Conservation (phyloP, 805 yeast species). For the Priceomyces carsonii region DNA sequence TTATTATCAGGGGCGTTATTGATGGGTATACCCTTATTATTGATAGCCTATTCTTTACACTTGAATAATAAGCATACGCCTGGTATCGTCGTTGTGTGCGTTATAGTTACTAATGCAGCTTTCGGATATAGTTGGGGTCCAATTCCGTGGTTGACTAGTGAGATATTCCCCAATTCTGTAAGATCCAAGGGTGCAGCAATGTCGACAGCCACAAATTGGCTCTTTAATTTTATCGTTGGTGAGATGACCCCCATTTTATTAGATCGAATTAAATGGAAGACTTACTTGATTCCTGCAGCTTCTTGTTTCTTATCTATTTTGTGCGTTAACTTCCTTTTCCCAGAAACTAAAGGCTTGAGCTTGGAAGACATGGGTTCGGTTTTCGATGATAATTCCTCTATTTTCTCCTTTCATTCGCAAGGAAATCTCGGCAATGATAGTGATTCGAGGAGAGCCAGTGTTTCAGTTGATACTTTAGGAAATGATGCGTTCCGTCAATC, state of each 20-base stretch:
- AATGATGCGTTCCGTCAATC: slow-evolving; percentile 25
- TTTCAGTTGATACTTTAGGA: slow-evolving; percentile 8
- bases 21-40: slow-evolving; percentile 71
- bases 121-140: slow-evolving; percentile 96
- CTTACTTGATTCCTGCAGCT: slow-evolving; percentile 78
- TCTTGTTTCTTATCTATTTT: slow-evolving; percentile 75
- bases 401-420: slow-evolving; percentile 42
- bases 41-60: slow-evolving; percentile 57
- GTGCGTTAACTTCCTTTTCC: slow-evolving; percentile 71
- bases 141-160: slow-evolving; percentile 89
- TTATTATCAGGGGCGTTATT: slow-evolving; percentile 73
- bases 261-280: slow-evolving; percentile 72
- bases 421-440: slow-evolving; percentile 14
- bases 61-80: slow-evolving; percentile 53
- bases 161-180: slow-evolving; percentile 79
- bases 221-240: slow-evolving; percentile 89
- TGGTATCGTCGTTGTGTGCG: slow-evolving; percentile 69
- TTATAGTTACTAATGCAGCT: slow-evolving; percentile 75
- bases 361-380: slow-evolving; percentile 91
- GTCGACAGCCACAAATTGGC: slow-evolving; percentile 92
- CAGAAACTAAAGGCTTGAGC: slow-evolving; percentile 87
- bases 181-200: slow-evolving; percentile 89
- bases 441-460: slow-evolving; percentile 18
- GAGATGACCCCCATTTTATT: slow-evolving; percentile 86
- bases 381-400: slow-evolving; percentile 62